Conservation (phyloP, 1,284 basidiomycete genomes). For the Peniophora sp. region DNA sequence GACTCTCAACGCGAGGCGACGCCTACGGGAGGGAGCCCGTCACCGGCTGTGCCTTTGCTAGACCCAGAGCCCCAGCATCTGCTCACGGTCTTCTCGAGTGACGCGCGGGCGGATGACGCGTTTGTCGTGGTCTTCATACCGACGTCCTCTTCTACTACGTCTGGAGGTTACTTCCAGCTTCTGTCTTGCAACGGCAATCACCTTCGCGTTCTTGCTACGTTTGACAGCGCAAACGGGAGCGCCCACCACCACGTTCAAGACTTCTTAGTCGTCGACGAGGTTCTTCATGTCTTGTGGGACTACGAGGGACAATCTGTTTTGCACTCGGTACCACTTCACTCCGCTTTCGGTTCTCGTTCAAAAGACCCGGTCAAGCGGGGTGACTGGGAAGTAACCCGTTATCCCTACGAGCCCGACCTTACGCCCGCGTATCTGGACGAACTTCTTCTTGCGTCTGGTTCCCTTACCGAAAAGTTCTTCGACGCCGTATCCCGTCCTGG, state of each 20-base stretch:
- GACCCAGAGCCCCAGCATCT: constrained; percentile 53
- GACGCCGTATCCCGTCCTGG: constrained; percentile 80
- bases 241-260: constrained; percentile 68
- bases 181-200: constrained; percentile 46
- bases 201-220: constrained; percentile 43
- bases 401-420: constrained; percentile 62
- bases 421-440: constrained; percentile 86
- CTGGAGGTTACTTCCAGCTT: constrained; percentile 67
- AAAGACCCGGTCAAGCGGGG: not conserved
- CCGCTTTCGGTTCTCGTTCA: not conserved
- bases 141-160: constrained; percentile 47
- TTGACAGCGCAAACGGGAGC: constrained; percentile 52
- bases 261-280: constrained; percentile 48
- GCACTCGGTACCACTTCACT: constrained; percentile 42
- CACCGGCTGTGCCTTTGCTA: constrained; percentile 24
- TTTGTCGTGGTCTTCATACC: constrained; percentile 64
- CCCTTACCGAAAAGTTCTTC: constrained; percentile 73
- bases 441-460: constrained; percentile 62
- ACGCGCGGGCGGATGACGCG: constrained; percentile 33
- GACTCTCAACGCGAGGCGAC: constrained; percentile 30
- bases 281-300: constrained; percentile 68
- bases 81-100: constrained; percentile 45
- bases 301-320: constrained; percentile 67
- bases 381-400: constrained; percentile 15
- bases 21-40: constrained; percentile 22